Percentiles rank a stretch among this genome's conserved stretches.
phyloP scores from a whole-genome alignment of 495 filamentous ascomycete genomes.

The Penicillium dipodomyicola region DNA sequence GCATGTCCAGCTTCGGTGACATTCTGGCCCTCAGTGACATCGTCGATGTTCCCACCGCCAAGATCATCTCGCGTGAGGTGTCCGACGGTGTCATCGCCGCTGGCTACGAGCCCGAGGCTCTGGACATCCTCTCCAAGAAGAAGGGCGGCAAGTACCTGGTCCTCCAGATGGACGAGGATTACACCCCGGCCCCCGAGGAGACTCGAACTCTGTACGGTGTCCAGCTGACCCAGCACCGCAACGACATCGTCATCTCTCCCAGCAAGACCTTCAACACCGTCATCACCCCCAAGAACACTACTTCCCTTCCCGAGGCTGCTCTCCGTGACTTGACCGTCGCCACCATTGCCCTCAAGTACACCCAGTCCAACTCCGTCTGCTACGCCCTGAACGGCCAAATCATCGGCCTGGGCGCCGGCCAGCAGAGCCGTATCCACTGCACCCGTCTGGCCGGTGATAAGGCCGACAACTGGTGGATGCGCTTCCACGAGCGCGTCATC shows the following conservation, averaged over 20 bases:
- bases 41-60: constrained; percentile 87
- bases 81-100: constrained; percentile 96
- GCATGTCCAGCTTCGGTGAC: constrained; percentile 97
- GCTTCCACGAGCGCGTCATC: constrained; percentile 86
- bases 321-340: constrained; percentile 89
- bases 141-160: constrained; percentile 97
- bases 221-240: constrained; percentile 81
- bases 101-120: constrained; percentile 75
- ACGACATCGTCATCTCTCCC: constrained; percentile 82
- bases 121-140: constrained; percentile 94
- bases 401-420: constrained; percentile 90
- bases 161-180: constrained; percentile 88
- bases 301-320: constrained; percentile 71
- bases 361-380: constrained; percentile 97
- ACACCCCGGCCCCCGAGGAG: constrained; percentile 73
- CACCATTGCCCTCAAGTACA: constrained; percentile 96
- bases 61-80: constrained; percentile 95
- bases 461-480: constrained; percentile 99
- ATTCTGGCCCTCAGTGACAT: constrained; percentile 88
- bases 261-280: constrained; percentile 77
- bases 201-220: constrained; percentile 85
- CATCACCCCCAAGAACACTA: constrained; percentile 76
- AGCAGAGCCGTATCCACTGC: constrained; percentile 97
- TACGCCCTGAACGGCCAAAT: constrained; percentile 94
- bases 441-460: constrained; percentile 98